These are phyloP conservation scores for Hevea brasiliensis DNA, from an alignment of 345 rosid genomes.

Conservation along the genomic window DNA sequence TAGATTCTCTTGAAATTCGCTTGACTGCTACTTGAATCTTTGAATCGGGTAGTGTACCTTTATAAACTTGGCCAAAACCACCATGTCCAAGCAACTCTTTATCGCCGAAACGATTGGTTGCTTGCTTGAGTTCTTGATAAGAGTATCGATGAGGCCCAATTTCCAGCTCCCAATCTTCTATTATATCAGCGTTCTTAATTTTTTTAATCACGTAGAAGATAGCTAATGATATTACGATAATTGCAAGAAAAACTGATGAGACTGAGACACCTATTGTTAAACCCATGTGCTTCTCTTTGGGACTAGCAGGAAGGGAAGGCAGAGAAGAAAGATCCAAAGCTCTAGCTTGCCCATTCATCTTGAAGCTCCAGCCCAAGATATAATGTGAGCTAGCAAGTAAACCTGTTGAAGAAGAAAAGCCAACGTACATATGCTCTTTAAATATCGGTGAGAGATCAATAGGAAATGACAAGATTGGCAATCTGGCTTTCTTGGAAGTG, in stretches of 20 bases:
- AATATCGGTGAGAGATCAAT: slow-evolving; percentile 25
- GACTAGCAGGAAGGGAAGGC: slow-evolving; percentile 19
- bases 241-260: background rate
- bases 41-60: slow-evolving; percentile 22
- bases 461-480: slow-evolving; percentile 23
- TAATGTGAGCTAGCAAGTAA: slow-evolving; percentile 32
- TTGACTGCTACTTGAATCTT: slow-evolving; percentile 26
- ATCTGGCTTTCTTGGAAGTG: slow-evolving; percentile 14
- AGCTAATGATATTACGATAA: background rate
- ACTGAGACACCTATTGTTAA: slow-evolving; percentile 16
- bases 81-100: slow-evolving; percentile 24
- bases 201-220: slow-evolving; percentile 16
- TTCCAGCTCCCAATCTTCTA: slow-evolving; percentile 33
- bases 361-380: slow-evolving; percentile 31
- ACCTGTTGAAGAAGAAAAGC: slow-evolving; percentile 33
- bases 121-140: slow-evolving; percentile 28
- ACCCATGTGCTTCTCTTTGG: slow-evolving; percentile 3
- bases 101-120: slow-evolving; percentile 20
- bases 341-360: slow-evolving; percentile 21
- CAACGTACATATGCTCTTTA: slow-evolving; percentile 29
- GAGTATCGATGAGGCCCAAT: slow-evolving; percentile 31
- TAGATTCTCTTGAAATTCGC: slow-evolving; percentile 28
- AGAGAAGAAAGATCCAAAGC: slow-evolving; percentile 31
- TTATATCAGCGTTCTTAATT: slow-evolving; percentile 22
- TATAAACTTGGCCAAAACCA: slow-evolving; percentile 27